phyloP scores from a whole-genome alignment of 2,329 filamentous ascomycete species.

The Coniochaeta sp. region DNA sequence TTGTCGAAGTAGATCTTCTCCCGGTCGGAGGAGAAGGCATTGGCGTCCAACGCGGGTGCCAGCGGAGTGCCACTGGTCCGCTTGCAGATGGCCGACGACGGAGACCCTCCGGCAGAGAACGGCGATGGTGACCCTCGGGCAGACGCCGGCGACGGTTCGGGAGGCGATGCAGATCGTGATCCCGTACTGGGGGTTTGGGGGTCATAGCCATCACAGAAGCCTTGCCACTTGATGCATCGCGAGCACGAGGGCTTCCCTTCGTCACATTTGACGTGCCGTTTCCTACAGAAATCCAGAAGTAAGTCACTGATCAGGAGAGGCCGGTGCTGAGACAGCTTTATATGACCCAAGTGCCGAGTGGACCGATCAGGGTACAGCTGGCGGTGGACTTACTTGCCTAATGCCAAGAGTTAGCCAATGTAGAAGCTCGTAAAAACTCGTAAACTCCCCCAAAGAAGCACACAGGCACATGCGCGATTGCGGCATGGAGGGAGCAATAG shows the following conservation, averaged over 20 bases:
- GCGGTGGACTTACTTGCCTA: slow-evolving; percentile 19
- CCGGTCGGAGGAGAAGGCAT: slow-evolving; percentile 9
- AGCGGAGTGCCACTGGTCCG: slow-evolving; percentile 1
- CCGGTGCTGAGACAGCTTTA: background rate
- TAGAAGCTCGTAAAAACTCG: background rate
- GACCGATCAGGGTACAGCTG: background rate
- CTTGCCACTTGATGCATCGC: slow-evolving; percentile 27
- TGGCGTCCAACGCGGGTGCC: slow-evolving; percentile 8
- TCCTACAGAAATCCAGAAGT: slow-evolving; percentile 10
- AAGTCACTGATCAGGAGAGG: background rate
- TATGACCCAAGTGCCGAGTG: background rate
- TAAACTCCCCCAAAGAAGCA: background rate
- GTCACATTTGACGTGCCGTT: slow-evolving; percentile 27
- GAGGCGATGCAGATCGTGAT: background rate
- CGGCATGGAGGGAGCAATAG: background rate
- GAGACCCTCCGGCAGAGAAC: background rate
- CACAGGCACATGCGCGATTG: background rate
- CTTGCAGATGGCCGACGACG: background rate
- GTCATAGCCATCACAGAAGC: slow-evolving; percentile 24
- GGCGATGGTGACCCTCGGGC: slow-evolving; percentile 1
- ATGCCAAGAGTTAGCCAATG: background rate
- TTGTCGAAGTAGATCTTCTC: slow-evolving; percentile 20
- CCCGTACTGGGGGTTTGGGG: background rate
- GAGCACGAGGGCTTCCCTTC: slow-evolving; percentile 25
- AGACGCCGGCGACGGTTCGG: background rate